A percentile compares a stretch with the other conserved stretches of the same genome.
Evolutionary conservation across 768 basidiomycete species (phyloP).

Genomic region (Cystoderma amianthinum): DNA sequence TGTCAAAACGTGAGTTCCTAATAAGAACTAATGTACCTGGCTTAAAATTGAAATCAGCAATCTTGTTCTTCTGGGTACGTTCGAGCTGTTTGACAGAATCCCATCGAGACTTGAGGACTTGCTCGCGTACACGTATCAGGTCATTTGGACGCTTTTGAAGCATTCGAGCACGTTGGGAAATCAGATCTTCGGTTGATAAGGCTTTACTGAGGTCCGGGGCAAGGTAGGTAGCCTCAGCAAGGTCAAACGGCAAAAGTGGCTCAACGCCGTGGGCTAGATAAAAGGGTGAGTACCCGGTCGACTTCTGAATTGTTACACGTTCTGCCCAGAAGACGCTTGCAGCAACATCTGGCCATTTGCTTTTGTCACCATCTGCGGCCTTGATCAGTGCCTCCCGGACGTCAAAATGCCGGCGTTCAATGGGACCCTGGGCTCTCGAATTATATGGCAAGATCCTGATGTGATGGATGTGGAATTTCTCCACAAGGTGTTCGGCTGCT

Average conservation of each 20-base stretch:
- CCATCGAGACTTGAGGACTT: neutral
- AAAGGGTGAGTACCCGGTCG: slow-evolving; percentile 13
- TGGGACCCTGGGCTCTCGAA: slow-evolving; percentile 19
- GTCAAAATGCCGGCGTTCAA: too few relatives aligned
- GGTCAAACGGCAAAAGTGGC: slow-evolving; percentile 13
- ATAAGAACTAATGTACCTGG: slow-evolving; percentile 13
- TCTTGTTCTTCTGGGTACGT: neutral
- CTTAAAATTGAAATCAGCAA: slow-evolving; percentile 8
- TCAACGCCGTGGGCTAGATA: slow-evolving; percentile 12
- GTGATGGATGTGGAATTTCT: slow-evolving; percentile 8
- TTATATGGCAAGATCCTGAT: slow-evolving; percentile 30
- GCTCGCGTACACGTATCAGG: too few relatives aligned
- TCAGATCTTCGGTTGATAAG: neutral
- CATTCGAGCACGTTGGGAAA: too few relatives aligned
- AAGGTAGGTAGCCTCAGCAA: slow-evolving; percentile 22
- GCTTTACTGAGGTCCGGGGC: neutral
- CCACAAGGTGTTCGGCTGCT: neutral
- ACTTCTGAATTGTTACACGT: slow-evolving; percentile 7
- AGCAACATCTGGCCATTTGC: too few relatives aligned
- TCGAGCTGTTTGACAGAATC: neutral
- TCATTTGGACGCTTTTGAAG: neutral
- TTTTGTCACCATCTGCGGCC: slow-evolving; percentile 7
- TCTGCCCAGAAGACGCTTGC: too few relatives aligned
- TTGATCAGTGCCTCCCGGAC: slow-evolving; percentile 9
- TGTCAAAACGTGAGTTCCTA: slow-evolving; percentile 18